Base-by-base conservation (phyloP, 1,139 yeast genomes). In the Candida sanyaensis region DNA sequence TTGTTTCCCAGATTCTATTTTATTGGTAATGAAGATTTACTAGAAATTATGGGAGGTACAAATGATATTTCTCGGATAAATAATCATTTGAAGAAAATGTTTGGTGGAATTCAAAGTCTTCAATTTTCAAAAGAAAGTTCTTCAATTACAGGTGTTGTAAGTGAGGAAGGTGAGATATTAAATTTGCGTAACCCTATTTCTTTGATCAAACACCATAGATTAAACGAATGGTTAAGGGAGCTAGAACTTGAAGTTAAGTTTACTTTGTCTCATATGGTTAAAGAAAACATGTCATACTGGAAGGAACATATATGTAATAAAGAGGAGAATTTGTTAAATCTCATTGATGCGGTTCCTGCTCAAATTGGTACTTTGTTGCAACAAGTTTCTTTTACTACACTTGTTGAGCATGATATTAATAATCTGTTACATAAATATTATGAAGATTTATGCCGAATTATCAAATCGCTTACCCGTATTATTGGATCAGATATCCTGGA, bases 21-120 rank as follows among this genome's bases (percentile, higher is more conserved):
- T 60, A 71, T 93, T 36, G 97, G 98, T 6, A 93, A 93, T 60
- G 97, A 91, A 54, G 97, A 92, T 61, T 69, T 93, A 37, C 68
- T 93, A 36, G 96, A 90, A 53, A 79, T 93, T 37, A 79, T 93
- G 47, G 97, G 97, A 4, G 78, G 84, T 49, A 73, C 84, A 0
- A 67, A 66, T 7, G 80, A 85, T 55, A 63, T 81, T 4, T 51
- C 53, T 0, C 63, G 79, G 7, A 70, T 86, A 3, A 84, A 85
- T 28, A 77, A 74, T 51, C 95, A 88, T 59, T 65, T 90, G 47
- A 73, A 73, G 45, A 89, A 88, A 58, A 79, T 93, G 83, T 91
- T 87, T 63, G 66, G 83, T 3, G 96, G 96, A 1, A 71, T 90
- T 8, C 58, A 77, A 0, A 63, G 71, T 3, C 57, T 89, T 1